Percentiles rank a stretch among this genome's conserved stretches.
Conservation (phyloP, 2,329 filamentous ascomycete species). For the Ophiostoma quercus region DNA sequence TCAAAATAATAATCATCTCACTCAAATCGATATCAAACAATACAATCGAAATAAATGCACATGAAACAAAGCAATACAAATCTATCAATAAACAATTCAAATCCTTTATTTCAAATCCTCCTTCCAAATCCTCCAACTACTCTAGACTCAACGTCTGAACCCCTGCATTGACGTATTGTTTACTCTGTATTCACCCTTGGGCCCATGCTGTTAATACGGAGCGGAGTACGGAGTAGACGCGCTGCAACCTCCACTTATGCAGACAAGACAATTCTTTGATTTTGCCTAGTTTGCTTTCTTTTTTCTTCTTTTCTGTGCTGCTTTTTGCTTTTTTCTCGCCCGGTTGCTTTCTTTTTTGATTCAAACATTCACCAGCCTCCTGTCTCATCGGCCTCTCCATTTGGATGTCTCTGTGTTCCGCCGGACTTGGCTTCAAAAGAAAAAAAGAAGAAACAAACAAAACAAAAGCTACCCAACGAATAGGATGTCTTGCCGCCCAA, state of each 20-base stretch:
- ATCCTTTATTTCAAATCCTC: neutral
- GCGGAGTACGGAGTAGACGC: neutral
- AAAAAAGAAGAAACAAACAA: neutral
- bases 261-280: neutral
- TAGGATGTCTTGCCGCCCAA: conserved; percentile 2
- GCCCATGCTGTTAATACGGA: neutral
- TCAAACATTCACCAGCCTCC: neutral
- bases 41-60: too few relatives aligned
- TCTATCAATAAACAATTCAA: neutral
- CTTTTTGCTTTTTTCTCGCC: neutral
- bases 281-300: neutral
- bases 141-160: neutral
- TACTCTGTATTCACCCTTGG: too few relatives aligned
- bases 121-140: neutral
- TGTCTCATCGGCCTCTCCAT: neutral
- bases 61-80: too few relatives aligned
- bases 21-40: too few relatives aligned
- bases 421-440: neutral
- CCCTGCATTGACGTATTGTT: neutral
- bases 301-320: neutral
- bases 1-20: neutral
- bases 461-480: neutral
- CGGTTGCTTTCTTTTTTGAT: neutral
- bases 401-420: neutral
- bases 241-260: neutral